Evolutionary conservation across 1,284 basidiomycete species (phyloP).

Genomic region (Neonothopanus nambi): DNA sequence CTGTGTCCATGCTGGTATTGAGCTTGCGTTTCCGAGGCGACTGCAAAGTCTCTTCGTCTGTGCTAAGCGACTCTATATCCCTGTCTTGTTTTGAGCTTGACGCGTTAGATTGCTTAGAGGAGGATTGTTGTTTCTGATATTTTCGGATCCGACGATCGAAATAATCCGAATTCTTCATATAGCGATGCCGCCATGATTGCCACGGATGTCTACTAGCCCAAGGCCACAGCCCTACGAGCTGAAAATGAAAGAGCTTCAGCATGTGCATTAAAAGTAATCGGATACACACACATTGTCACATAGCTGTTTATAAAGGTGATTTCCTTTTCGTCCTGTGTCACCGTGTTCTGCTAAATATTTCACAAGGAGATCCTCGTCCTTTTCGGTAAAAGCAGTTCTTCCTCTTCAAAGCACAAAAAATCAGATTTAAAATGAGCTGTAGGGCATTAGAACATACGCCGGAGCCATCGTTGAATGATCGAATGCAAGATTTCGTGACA

Average conservation of each 20-base stretch:
- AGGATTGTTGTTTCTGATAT: conserved; percentile 1
- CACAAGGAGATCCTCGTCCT: conserved; percentile 8
- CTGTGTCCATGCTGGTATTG: no score
- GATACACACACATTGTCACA: neutral
- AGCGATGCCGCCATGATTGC: conserved; percentile 13
- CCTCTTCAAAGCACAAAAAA: neutral
- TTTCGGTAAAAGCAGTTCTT: neutral
- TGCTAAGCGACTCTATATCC: neutral
- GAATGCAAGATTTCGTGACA: no score
- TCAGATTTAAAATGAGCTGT: no score
- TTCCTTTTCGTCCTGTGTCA: conserved; percentile 6
- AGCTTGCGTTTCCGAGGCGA: neutral
- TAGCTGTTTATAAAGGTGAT: conserved; percentile 2
- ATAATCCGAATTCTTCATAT: conserved; percentile 6
- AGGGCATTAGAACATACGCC: no score
- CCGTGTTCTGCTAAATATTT: conserved; percentile 8
- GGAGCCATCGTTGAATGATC: no score
- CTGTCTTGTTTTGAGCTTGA: no score
- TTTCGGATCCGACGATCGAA: conserved; percentile 8
- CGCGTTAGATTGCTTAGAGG: neutral
- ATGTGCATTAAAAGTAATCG: neutral
- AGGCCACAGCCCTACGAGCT: conserved; percentile 7
- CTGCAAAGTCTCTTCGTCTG: neutral
- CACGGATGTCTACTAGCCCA: conserved; percentile 11
- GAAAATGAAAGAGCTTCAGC: neutral